Evolutionary conservation across 352 stramenopile species (phyloP).

Genomic region (Phytophthora fragariaefolia): DNA sequence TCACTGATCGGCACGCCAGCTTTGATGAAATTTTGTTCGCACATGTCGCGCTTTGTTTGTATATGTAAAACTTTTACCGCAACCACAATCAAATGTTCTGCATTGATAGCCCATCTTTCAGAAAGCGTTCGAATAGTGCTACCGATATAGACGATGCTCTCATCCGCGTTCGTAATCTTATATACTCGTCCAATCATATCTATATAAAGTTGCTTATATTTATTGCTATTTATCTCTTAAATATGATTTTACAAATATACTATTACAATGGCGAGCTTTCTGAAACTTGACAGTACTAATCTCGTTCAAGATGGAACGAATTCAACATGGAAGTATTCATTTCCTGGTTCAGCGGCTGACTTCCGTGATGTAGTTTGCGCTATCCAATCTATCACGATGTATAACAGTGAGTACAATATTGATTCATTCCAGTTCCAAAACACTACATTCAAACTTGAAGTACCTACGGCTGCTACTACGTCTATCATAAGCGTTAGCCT

Average conservation of each 20-base stretch:
- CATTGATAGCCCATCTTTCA: too few relatives aligned
- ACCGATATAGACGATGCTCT: too few relatives aligned
- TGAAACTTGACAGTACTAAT: constrained; percentile 23
- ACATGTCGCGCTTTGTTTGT: too few relatives aligned
- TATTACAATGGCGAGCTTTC: not conserved
- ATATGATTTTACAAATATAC: constrained; percentile 1
- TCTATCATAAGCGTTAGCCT: constrained; percentile 4
- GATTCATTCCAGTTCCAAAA: constrained; percentile 10
- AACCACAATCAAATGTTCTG: too few relatives aligned
- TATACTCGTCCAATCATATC: too few relatives aligned
- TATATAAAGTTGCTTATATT: too few relatives aligned
- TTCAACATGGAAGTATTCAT: constrained; percentile 10
- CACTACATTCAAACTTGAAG: constrained; percentile 17
- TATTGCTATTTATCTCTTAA: not conserved
- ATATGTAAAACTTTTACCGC: too few relatives aligned
- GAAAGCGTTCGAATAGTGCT: too few relatives aligned
- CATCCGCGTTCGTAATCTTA: too few relatives aligned
- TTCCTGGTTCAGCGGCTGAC: constrained; percentile 1
- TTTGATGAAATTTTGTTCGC: too few relatives aligned
- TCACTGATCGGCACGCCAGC: too few relatives aligned
- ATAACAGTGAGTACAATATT: constrained; percentile 20
- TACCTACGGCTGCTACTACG: constrained; percentile 18
- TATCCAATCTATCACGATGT: not conserved
- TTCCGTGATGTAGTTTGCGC: constrained; percentile 4
- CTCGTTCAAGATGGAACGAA: constrained; percentile 18